These are phyloP conservation scores for Russula emetica DNA, from an alignment of 768 basidiomycete species.

Conservation along the genomic window DNA sequence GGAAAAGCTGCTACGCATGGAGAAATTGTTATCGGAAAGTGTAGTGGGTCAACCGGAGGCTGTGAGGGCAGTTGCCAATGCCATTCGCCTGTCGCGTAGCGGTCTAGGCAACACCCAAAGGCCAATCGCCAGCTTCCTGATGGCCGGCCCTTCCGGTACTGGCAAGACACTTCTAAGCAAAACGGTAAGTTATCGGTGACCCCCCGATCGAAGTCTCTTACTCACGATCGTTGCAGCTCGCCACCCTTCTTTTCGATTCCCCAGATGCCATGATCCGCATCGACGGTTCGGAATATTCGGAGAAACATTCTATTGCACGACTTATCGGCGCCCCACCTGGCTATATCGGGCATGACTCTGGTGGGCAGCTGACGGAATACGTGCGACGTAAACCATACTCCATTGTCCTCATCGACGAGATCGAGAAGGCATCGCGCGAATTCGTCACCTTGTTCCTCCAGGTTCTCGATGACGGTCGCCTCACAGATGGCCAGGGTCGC, in stretches of 20 bases:
- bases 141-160: conserved; percentile 88
- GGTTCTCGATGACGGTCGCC: conserved; percentile 86
- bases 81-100: conserved; percentile 86
- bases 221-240: conserved; percentile 52
- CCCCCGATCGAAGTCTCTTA: conserved; percentile 15
- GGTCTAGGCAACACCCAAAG: conserved; percentile 86
- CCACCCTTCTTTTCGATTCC: conserved; percentile 84
- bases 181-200: conserved; percentile 51
- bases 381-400: conserved; percentile 87
- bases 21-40: conserved; percentile 67
- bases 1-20: conserved; percentile 84
- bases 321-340: conserved; percentile 76
- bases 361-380: conserved; percentile 91
- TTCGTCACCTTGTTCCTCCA: conserved; percentile 69
- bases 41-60: conserved; percentile 92
- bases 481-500: conserved; percentile 92
- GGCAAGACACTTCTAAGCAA: conserved; percentile 90
- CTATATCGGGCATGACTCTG: conserved; percentile 87
- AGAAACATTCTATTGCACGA: conserved; percentile 69
- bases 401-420: conserved; percentile 81
- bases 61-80: conserved; percentile 89
- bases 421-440: conserved; percentile 82
- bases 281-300: conserved; percentile 91
- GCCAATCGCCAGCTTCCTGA: conserved; percentile 89
- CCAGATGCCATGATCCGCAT: conserved; percentile 89